Evolutionary conservation across 345 rosid genomes (phyloP).

Genomic region (Eucalyptus urophylla): DNA sequence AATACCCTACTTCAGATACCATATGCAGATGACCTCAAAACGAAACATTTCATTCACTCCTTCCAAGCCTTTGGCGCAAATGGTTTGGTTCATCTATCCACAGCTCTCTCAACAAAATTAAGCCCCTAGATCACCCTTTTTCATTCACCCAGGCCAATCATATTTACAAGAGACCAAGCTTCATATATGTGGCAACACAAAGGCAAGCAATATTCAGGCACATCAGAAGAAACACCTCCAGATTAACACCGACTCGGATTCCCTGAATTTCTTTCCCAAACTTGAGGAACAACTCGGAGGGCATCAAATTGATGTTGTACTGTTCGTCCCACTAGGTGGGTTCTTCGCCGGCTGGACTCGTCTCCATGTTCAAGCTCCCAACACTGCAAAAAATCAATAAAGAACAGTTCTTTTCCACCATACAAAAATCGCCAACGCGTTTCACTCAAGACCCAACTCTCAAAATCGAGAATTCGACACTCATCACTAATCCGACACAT

Average conservation of each 20-base stretch:
- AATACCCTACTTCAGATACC: background rate
- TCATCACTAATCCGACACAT: background rate
- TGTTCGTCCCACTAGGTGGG: slow-evolving; percentile 81
- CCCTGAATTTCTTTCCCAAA: too few relatives aligned
- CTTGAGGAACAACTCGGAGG: slow-evolving; percentile 24
- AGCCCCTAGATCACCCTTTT: too few relatives aligned
- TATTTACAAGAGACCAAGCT: too few relatives aligned
- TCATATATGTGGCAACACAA: too few relatives aligned
- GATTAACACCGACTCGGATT: slow-evolving; percentile 8
- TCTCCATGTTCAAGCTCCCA: slow-evolving; percentile 18
- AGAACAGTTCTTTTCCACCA: background rate
- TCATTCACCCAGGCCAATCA: too few relatives aligned
- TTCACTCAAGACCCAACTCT: background rate
- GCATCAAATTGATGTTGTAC: slow-evolving; percentile 58
- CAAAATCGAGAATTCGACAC: background rate
- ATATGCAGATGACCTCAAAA: background rate
- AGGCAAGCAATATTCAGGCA: background rate
- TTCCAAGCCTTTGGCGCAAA: too few relatives aligned
- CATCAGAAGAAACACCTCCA: slow-evolving; percentile 39
- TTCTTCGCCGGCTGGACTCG: slow-evolving; percentile 31
- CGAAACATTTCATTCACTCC: background rate
- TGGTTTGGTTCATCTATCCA: too few relatives aligned
- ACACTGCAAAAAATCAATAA: background rate
- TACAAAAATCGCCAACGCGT: background rate
- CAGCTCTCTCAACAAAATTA: too few relatives aligned